Base-by-base conservation (phyloP, 2,329 filamentous ascomycete genomes). In the Nemania sp. region DNA sequence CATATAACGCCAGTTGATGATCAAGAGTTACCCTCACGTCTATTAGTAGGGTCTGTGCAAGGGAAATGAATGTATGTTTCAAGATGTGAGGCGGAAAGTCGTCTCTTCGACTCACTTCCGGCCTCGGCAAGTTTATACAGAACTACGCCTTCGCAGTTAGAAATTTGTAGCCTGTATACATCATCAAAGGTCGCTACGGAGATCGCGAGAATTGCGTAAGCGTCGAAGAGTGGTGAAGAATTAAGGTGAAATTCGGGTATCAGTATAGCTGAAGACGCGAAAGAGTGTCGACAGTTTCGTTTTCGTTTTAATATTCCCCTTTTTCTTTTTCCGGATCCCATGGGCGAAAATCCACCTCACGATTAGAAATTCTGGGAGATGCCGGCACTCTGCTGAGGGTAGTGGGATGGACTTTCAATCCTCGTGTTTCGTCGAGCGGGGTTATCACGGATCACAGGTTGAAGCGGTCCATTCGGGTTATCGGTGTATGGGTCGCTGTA, bases 301-400 rank as follows among this genome's bases (percentile, higher is more conserved):
- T 54, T 65, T 26, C 41, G 18, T 13, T 24, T 58, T 60, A 45
- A 22, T 41, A 18, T 29, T 47, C 35, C 20, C 20, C 18, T 52
- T 51, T 59, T 41, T 27, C 10, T 38, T 54, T 38, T 47, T 18
- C 20, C 41, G 10, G 18, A 11, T 32, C 29, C 45, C 11, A 1
- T 38, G 5, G 51, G 32, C 13, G 8, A 18, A 13, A 22, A 11
- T 52, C n/a, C 22, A 26, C 41, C 29, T 43, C 32, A 29, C 38
- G 15, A 57, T 55, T 88, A 98, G 76, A 99, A 99, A 81, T 99
- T 99, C 82, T 98, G 96, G 35, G 96, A 93, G 76, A 99, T 98
- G 67, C 96, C 96, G 45, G 93, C 93, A 75, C 93, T 97, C 83
- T 97, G 94, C 77, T 97, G 93, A 11, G 95, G 94, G 76, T 93